These are phyloP conservation scores for Tetrahymena elliotti DNA, from an alignment of 73 alveolate species.

Conservation along the genomic window DNA sequence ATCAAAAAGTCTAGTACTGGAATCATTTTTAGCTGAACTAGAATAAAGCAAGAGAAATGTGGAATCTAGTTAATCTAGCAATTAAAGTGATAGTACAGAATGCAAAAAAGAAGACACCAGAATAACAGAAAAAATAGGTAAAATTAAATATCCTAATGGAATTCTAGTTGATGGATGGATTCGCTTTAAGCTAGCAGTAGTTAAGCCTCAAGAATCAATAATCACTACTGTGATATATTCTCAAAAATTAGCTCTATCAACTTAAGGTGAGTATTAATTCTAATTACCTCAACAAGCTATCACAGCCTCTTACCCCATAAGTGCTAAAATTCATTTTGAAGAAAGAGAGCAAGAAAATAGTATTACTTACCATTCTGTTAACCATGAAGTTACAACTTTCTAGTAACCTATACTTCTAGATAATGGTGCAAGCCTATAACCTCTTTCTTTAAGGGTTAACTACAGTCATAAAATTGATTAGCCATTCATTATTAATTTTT, in stretches of 20 bases:
- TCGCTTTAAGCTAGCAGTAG: neutral
- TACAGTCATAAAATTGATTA: neutral
- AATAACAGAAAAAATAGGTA: neutral
- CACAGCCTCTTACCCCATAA: neutral
- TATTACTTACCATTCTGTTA: neutral
- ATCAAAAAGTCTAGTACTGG: neutral
- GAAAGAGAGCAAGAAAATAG: neutral
- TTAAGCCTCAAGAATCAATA: neutral
- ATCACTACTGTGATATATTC: neutral
- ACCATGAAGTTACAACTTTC: neutral
- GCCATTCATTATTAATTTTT: neutral
- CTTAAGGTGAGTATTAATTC: neutral
- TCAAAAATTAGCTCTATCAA: neutral
- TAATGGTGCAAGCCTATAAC: neutral
- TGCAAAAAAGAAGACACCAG: neutral
- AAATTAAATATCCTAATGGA: neutral
- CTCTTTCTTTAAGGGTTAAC: neutral
- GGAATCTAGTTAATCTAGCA: neutral
- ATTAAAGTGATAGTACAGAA: neutral
- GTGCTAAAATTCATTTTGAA: neutral
- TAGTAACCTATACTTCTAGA: neutral
- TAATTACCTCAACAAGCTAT: neutral
- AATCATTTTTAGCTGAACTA: neutral
- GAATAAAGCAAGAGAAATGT: neutral
- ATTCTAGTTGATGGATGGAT: neutral